Percentiles rank a stretch among this genome's conserved stretches.
phyloP scores from a whole-genome alignment of 2,329 filamentous ascomycete genomes.

The Paecilomyces sp. region DNA sequence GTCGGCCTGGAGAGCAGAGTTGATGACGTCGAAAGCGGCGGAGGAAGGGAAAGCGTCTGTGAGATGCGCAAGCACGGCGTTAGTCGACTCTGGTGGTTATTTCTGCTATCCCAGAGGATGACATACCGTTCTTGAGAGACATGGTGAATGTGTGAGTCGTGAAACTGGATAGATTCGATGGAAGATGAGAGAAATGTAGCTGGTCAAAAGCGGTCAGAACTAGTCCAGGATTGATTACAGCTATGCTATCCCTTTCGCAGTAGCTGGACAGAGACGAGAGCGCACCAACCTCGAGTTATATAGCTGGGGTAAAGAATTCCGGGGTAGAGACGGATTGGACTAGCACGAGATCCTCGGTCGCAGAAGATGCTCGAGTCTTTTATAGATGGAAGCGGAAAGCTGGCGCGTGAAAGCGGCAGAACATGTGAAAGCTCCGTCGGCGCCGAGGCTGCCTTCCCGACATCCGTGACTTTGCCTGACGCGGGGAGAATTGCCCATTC shows the following conservation, averaged over 20 bases:
- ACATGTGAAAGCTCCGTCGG: conserved; percentile 17
- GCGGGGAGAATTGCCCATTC: neutral
- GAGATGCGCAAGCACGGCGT: neutral
- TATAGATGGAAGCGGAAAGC: conserved; percentile 14
- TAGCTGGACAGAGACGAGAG: neutral
- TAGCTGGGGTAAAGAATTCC: neutral
- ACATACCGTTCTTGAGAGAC: conserved; percentile 66
- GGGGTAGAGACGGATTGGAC: neutral
- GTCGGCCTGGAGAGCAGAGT: conserved; percentile 59
- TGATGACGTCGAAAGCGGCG: conserved; percentile 83
- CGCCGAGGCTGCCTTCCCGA: conserved; percentile 12
- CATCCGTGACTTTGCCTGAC: neutral
- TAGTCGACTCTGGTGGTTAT: neutral
- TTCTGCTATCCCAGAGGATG: neutral
- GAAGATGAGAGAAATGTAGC: conserved; percentile 5
- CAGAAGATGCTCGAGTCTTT: conserved; percentile 6
- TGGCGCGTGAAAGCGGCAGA: neutral
- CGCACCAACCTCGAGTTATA: neutral
- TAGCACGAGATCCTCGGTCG: neutral
- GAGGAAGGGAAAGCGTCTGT: conserved; percentile 82
- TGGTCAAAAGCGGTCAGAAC: neutral
- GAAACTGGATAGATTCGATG: neutral
- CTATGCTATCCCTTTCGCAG: neutral
- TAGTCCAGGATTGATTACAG: no score
- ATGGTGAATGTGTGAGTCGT: conserved; percentile 39